Evolutionary conservation across 208 protist species (phyloP).

Genomic region (Angomonas deanei): DNA sequence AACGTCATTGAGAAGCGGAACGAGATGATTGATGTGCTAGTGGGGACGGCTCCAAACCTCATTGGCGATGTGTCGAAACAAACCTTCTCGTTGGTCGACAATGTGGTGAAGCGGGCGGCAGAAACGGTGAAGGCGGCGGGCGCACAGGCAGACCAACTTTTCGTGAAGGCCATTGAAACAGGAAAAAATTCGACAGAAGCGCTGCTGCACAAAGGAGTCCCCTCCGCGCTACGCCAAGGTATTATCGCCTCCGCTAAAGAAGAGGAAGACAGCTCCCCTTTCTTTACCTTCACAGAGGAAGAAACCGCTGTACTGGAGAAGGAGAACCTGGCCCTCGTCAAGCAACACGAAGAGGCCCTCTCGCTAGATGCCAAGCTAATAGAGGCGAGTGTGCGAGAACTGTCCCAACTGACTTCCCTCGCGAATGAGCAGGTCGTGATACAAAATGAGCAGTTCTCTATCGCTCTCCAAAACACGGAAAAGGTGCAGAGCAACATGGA

Average conservation of each 20-base stretch:
- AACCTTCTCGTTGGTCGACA: constrained; percentile 23
- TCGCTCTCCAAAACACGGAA: constrained; percentile 70
- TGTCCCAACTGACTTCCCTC: constrained; percentile 83
- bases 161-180: constrained; percentile 24
- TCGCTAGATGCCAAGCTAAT: constrained; percentile 65
- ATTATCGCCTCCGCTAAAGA: neutral
- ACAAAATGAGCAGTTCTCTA: constrained; percentile 80
- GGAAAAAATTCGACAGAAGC: constrained; percentile 17
- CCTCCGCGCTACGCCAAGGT: neutral
- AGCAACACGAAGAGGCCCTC: constrained; percentile 44
- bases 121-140: constrained; percentile 27
- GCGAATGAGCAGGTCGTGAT: constrained; percentile 78
- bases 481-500: constrained; percentile 48
- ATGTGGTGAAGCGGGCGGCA: constrained; percentile 25
- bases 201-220: constrained; percentile 10
- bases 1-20: neutral
- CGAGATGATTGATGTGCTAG: neutral
- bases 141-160: constrained; percentile 16
- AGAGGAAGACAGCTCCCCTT: neutral
- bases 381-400: constrained; percentile 68
- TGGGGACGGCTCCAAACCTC: neutral
- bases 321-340: constrained; percentile 37
- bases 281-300: neutral
- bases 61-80: constrained; percentile 14
- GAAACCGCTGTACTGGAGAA: constrained; percentile 15